phyloP scores from a whole-genome alignment of 371 early-diverging fungal species.

The Rhizopus delemar region DNA sequence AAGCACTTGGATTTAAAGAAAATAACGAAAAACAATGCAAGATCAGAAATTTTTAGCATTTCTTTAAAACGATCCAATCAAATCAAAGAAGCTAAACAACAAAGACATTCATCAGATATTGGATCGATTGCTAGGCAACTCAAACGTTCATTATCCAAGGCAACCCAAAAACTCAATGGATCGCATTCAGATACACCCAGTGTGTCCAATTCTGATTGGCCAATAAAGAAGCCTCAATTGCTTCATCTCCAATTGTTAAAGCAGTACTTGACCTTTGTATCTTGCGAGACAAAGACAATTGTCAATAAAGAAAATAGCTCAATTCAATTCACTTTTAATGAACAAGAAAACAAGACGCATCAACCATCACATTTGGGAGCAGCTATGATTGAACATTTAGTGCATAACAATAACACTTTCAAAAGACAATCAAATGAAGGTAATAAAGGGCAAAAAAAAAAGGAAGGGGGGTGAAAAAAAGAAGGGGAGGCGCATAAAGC shows the following conservation, averaged over 20 bases:
- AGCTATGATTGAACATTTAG: slow-evolving; percentile 29
- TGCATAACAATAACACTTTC: slow-evolving; percentile 16
- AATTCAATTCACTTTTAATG: slow-evolving; percentile 1
- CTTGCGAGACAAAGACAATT: slow-evolving; percentile 20
- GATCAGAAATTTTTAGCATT: slow-evolving; percentile 12
- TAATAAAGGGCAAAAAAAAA: not conserved
- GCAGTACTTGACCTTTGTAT: slow-evolving; percentile 41
- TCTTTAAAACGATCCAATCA: slow-evolving; percentile 6
- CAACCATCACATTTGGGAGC: slow-evolving; percentile 21
- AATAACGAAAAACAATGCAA: slow-evolving; percentile 18
- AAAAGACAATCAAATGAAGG: slow-evolving; percentile 4
- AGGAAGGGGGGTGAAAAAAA: not conserved
- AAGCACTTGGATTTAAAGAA: slow-evolving; percentile 12
- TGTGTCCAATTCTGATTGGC: slow-evolving; percentile 28
- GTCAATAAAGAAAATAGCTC: slow-evolving; percentile 1
- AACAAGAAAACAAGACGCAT: not conserved
- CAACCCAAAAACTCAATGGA: slow-evolving; percentile 12
- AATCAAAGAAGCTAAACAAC: not conserved
- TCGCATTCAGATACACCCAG: not conserved
- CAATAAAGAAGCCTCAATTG: slow-evolving; percentile 23
- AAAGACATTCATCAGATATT: not conserved
- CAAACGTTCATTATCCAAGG: slow-evolving; percentile 27
- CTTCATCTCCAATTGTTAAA: slow-evolving; percentile 33
- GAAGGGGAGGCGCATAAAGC: not conserved
- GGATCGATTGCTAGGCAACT: slow-evolving; percentile 26